phyloP scores from a whole-genome alignment of 257 asterid species.

The Marsdenia floribunda region DNA sequence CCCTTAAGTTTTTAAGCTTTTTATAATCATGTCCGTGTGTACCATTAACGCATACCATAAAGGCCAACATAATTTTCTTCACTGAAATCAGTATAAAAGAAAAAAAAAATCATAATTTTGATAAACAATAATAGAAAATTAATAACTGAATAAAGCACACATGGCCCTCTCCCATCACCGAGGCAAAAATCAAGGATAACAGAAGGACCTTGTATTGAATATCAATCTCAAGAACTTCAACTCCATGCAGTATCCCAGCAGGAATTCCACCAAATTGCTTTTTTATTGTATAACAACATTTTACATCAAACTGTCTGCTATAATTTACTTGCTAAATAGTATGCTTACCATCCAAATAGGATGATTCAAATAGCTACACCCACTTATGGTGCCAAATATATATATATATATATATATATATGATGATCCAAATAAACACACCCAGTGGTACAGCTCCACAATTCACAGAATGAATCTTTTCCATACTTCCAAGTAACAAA shows the following conservation, averaged over 20 bases:
- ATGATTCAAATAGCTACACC: neutral
- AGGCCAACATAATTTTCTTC: no score
- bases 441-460: neutral
- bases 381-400: neutral
- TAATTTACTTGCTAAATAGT: neutral
- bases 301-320: constrained; percentile 1
- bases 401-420: constrained; percentile 6
- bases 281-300: neutral
- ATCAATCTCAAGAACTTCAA: neutral
- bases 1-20: neutral
- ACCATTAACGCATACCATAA: no score
- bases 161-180: no score
- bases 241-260: neutral
- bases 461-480: constrained; percentile 1
- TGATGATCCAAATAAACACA: neutral
- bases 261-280: neutral
- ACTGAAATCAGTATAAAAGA: no score
- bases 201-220: neutral
- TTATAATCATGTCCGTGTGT: no score
- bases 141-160: neutral
- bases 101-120: neutral
- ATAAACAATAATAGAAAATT: neutral
- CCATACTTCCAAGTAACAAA: neutral
- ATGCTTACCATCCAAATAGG: neutral
- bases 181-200: neutral